Evolutionary conservation across 495 filamentous ascomycete species (phyloP).

Genomic region (Corynascus novoguineensis): DNA sequence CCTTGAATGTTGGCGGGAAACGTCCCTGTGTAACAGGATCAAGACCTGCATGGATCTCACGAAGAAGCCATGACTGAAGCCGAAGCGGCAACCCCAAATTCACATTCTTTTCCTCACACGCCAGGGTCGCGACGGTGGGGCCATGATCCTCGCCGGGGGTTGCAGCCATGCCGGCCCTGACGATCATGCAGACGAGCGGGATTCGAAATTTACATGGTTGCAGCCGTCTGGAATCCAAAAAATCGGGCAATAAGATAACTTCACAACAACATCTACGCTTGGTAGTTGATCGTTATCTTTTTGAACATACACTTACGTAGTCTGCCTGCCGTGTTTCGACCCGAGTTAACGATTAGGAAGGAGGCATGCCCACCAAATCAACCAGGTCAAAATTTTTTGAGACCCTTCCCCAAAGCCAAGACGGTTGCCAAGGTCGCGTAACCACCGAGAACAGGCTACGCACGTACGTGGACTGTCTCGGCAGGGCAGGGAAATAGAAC

Average conservation of each 20-base stretch:
- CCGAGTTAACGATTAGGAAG: no score
- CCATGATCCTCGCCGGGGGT: constrained; percentile 8
- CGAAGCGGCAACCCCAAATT: background rate
- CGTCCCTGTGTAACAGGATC: background rate
- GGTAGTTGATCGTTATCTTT: no score
- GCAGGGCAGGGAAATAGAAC: background rate
- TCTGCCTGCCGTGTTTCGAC: no score
- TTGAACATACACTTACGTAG: no score
- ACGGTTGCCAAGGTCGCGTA: constrained; percentile 13
- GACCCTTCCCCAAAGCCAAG: constrained; percentile 8
- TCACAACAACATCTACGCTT: no score
- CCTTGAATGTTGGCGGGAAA: background rate
- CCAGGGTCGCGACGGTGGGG: background rate
- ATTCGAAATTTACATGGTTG: constrained; percentile 8
- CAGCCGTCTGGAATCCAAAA: background rate
- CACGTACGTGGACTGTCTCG: constrained; percentile 21
- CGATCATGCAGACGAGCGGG: constrained; percentile 14
- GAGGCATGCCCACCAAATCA: no score
- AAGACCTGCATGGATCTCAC: background rate
- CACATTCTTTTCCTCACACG: background rate
- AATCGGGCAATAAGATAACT: constrained; percentile 5
- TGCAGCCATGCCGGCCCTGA: constrained; percentile 10
- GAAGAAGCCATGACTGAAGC: background rate
- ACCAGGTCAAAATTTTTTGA: no score
- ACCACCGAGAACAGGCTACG: constrained; percentile 11